These are phyloP conservation scores for Raddia distichophylla DNA, from an alignment of 176 grass and related monocot genomes.

Conservation along the genomic window DNA sequence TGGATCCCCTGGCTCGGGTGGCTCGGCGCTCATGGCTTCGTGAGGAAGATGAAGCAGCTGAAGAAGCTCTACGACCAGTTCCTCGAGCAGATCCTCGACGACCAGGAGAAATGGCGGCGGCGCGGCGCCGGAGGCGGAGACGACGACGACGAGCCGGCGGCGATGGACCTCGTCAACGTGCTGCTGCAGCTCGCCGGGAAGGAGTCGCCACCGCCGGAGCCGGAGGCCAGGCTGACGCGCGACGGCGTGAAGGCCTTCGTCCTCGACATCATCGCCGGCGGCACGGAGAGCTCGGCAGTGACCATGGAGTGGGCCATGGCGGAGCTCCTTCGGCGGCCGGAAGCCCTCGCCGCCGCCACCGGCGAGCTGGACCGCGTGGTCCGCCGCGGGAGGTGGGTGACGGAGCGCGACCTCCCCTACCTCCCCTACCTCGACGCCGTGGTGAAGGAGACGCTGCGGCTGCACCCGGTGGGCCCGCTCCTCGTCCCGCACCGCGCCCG, in stretches of 20 bases:
- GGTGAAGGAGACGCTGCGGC: conserved; percentile 63
- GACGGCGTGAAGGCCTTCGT: conserved; percentile 56
- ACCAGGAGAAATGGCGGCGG: conserved; percentile 32
- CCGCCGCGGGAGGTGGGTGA: conserved; percentile 36
- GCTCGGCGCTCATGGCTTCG: conserved; percentile 60
- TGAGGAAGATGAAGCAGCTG: conserved; percentile 53
- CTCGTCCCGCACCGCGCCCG: conserved; percentile 54
- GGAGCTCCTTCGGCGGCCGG: no score
- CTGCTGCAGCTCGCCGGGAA: conserved; percentile 49
- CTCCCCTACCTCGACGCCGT: conserved; percentile 70
- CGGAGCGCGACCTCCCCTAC: conserved; percentile 51
- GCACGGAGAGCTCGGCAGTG: conserved; percentile 16
- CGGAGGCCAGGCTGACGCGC: conserved; percentile 57
- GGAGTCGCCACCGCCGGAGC: not conserved
- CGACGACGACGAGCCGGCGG: not conserved
- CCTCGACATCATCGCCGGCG: conserved; percentile 58
- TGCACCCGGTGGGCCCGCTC: conserved; percentile 64
- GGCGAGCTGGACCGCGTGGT: conserved; percentile 41
- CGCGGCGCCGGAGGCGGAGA: not conserved
- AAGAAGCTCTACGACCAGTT: conserved; percentile 47
- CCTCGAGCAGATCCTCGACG: conserved; percentile 57
- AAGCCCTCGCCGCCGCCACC: no score
- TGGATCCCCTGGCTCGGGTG: conserved; percentile 55
- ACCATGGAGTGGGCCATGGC: no score
- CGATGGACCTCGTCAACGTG: conserved; percentile 57